A percentile compares a stretch with the other conserved stretches of the same genome.
phyloP scores from a whole-genome alignment of 2,329 filamentous ascomycete genomes.

The Beauveria rudraprayagi region DNA sequence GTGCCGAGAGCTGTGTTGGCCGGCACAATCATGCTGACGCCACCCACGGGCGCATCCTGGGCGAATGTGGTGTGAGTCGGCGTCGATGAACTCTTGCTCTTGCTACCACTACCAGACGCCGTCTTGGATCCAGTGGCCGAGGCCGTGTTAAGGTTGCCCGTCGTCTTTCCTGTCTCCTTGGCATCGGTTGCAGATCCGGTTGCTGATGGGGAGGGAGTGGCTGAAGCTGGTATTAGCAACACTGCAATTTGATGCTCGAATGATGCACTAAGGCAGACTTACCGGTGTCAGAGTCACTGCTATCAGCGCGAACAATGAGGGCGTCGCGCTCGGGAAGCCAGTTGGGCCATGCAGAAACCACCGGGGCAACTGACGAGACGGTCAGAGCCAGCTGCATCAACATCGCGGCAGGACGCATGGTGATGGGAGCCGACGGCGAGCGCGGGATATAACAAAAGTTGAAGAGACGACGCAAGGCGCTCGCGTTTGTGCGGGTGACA shows the following conservation, averaged over 20 bases:
- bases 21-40: constrained; percentile 46
- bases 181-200: constrained; percentile 4
- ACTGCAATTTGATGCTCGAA: not conserved
- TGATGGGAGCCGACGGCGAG: constrained; percentile 12
- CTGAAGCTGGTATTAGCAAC: not conserved
- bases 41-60: constrained; percentile 38
- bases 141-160: constrained; percentile 34
- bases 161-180: constrained; percentile 15
- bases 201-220: not conserved
- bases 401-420: constrained; percentile 42
- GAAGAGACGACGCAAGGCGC: not conserved
- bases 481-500: not conserved
- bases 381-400: constrained; percentile 42
- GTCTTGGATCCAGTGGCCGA: constrained; percentile 15
- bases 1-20: constrained; percentile 33
- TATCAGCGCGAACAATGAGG: constrained; percentile 43
- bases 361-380: constrained; percentile 40
- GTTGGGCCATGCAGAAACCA: constrained; percentile 48
- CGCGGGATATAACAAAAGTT: not conserved
- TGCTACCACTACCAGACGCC: constrained; percentile 21
- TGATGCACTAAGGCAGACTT: constrained; percentile 10
- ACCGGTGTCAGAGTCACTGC: constrained; percentile 19
- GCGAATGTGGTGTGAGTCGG: constrained; percentile 35
- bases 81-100: constrained; percentile 13
- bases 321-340: constrained; percentile 47